Conservation (phyloP, 2,329 filamentous ascomycete genomes). For the Trichoderma sp. region DNA sequence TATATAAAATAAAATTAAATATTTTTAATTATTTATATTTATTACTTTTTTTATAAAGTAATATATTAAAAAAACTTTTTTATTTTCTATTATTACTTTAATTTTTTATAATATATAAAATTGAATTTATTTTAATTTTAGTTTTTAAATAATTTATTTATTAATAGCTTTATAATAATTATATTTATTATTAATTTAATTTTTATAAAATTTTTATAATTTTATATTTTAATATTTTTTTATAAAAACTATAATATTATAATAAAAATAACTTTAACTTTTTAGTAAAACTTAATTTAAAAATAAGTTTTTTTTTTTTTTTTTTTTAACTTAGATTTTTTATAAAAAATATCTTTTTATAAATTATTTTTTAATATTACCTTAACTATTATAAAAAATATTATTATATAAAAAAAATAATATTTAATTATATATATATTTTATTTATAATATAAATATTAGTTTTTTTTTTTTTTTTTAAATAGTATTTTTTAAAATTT, state of each 20-base stretch:
- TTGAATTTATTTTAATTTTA: neutral
- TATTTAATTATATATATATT: neutral
- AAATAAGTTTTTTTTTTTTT: neutral
- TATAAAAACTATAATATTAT: neutral
- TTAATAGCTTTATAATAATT: neutral
- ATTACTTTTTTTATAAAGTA: neutral
- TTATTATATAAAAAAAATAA: neutral
- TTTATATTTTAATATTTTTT: neutral
- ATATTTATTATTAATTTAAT: neutral
- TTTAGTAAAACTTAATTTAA: neutral
- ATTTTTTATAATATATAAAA: neutral
- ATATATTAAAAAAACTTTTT: neutral
- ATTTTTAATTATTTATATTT: neutral
- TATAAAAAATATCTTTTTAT: neutral
- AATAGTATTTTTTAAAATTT: neutral
- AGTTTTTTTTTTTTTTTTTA: neutral
- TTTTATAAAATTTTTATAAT: neutral
- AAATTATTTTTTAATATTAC: neutral
- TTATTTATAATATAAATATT: neutral
- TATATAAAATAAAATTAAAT: neutral
- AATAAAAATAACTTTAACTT: neutral
- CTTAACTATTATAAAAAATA: neutral
- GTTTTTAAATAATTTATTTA: neutral
- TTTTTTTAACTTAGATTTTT: neutral
- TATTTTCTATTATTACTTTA: neutral